Evolutionary conservation across 805 yeast species (phyloP), one percentile per base, ranked within the genome.

Genomic region (Nakazawaea sp.): DNA sequence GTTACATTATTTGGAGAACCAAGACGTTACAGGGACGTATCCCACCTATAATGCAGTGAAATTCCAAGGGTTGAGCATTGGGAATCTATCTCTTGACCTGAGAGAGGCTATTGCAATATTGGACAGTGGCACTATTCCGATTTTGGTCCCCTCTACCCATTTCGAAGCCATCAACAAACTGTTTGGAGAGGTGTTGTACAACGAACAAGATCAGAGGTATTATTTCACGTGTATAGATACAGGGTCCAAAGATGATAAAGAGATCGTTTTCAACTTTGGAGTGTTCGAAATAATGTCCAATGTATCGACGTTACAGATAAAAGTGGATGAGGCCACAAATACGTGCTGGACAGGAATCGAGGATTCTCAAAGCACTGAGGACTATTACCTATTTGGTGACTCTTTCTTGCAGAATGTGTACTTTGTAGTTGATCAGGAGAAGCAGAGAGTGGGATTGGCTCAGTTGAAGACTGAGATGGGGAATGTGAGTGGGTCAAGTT

Each of bases 341-440:
- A 26, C n/a, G 5, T 26, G 28, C n/a, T 26, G 28, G 28, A 26
- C 28, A 8, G 28, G 28, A 13, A 26, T 26, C n/a, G n/a, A 26
- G 6, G 28, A 26, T 26, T 12, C 33, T 6, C 25, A 25, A 18
- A 7, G n/a, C 4, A 15, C 18, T 13, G 10, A 9, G 11, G 13
- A 12, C 11, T 30, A 30, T 20, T 30, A 18, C 15, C 19, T 30
- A n/a, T 12, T 30, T 7, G 33, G 33, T 5, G 9, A 12, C 8
- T 5, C n/a, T 10, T 18, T 30, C 6, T 18, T 30, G 13, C 20
- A 18, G n/a, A 30, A 13, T 16, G 24, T 30, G 11, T 18, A 17
- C 13, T 8, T 30, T 7, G 24, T 30, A 8, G 33, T 30, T 18
- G 33, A 30, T 12, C 33, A 30, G n/a, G 33, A 30, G 12, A 30